phyloP scores from a whole-genome alignment of 345 rosid species.

The Erodium maritimum region DNA sequence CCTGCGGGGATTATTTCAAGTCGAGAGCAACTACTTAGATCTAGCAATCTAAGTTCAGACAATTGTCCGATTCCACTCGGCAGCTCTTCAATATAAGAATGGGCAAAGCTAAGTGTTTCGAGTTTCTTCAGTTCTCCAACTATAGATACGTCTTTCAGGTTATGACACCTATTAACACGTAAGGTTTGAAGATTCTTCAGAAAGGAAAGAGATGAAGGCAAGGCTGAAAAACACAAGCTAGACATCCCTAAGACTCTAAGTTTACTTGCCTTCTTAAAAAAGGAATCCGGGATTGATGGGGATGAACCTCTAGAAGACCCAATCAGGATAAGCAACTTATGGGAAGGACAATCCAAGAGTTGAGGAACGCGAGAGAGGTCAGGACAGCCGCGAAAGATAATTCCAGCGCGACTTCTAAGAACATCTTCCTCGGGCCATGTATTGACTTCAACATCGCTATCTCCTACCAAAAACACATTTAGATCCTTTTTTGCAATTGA shows the following conservation, averaged over 20 bases:
- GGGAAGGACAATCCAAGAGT: too few species aligned
- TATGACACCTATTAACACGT: constrained; percentile 3
- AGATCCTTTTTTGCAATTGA: constrained; percentile 11
- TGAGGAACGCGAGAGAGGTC: constrained; percentile 6
- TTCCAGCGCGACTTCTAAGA: not conserved
- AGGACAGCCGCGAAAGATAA: too few species aligned
- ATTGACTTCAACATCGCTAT: not conserved
- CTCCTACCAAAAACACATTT: not conserved
- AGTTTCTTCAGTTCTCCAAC: constrained; percentile 4
- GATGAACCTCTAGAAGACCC: too few species aligned
- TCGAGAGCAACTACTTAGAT: not conserved
- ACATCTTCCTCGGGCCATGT: not conserved
- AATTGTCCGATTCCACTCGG: constrained; percentile 17
- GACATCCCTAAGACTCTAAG: constrained; percentile 14
- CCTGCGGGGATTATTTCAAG: constrained; percentile 9
- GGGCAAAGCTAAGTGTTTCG: too few species aligned
- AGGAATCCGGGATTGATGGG: not conserved
- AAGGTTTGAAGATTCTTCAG: constrained; percentile 11
- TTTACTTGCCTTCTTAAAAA: constrained; percentile 8
- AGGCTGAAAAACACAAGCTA: not conserved
- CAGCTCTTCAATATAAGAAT: constrained; percentile 8
- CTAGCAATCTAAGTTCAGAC: constrained; percentile 5
- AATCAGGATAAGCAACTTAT: not conserved
- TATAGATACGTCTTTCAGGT: not conserved
- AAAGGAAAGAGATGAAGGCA: constrained; percentile 6